Conservation (phyloP, 305 asterid genomes). For the Fraxinus nigra region DNA sequence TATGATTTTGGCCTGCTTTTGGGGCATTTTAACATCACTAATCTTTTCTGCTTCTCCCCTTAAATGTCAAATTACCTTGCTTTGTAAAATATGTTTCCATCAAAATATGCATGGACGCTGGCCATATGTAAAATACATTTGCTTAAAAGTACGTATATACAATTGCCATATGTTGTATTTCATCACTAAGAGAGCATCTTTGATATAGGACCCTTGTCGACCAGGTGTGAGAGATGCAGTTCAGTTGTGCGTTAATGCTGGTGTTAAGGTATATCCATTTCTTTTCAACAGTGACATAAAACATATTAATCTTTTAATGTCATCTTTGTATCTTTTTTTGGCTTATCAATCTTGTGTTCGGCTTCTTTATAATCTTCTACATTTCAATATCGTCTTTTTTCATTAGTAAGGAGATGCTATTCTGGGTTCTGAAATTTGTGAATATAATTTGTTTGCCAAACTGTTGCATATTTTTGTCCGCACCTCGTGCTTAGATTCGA, state of each 20-base stretch:
- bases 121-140: not conserved
- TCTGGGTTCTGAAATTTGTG: not conserved
- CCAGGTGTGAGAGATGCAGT: conserved; percentile 82
- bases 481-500: not conserved
- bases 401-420: not conserved
- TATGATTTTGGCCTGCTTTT: not conserved
- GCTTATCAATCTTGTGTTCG: not conserved
- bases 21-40: not conserved
- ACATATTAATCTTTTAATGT: not conserved
- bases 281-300: not conserved
- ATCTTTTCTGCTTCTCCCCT: not conserved
- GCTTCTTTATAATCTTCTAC: not conserved
- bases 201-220: conserved; percentile 90
- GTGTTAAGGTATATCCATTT: conserved; percentile 66
- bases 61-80: not conserved
- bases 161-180: not conserved
- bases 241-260: conserved; percentile 72
- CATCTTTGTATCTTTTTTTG: not conserved
- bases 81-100: not conserved
- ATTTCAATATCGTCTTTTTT: not conserved
- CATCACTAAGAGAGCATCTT: conserved; percentile 20
- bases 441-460: not conserved
- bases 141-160: not conserved
- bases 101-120: not conserved
- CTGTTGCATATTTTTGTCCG: not conserved